These are phyloP conservation scores for Albatrellus sp. DNA, from an alignment of 1,284 basidiomycete genomes.

Conservation along the genomic window DNA sequence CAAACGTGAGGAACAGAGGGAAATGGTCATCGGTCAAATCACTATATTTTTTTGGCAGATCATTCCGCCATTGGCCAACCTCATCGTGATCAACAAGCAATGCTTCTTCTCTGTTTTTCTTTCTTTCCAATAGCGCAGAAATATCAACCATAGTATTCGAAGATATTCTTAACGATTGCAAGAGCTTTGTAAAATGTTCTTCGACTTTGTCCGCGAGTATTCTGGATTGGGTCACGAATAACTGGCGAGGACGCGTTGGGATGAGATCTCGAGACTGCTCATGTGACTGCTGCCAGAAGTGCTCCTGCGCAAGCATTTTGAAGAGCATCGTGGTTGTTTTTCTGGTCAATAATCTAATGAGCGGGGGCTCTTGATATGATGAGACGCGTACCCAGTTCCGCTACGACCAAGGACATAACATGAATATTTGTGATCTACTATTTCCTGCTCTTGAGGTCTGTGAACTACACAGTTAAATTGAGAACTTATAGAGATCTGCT, in stretches of 20 bases:
- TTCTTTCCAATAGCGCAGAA: conserved; percentile 13
- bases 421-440: conserved; percentile 47
- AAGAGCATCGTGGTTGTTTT: conserved; percentile 70
- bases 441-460: conserved; percentile 45
- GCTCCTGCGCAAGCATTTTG: conserved; percentile 59
- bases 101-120: conserved; percentile 17
- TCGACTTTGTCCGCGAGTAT: conserved; percentile 54
- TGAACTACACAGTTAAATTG: neutral
- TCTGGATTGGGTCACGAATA: conserved; percentile 63
- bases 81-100: conserved; percentile 38
- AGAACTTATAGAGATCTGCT: conserved; percentile 11
- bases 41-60: conserved; percentile 46
- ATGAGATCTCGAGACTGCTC: neutral
- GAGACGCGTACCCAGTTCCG: conserved; percentile 48
- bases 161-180: conserved; percentile 21
- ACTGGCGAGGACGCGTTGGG: conserved; percentile 38
- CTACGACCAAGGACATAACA: conserved; percentile 63
- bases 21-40: conserved; percentile 50
- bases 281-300: conserved; percentile 27
- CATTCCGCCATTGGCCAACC: conserved; percentile 26
- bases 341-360: conserved; percentile 19
- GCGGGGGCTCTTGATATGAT: no score
- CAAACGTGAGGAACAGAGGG: conserved; percentile 58
- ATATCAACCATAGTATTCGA: conserved; percentile 21
- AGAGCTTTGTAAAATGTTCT: conserved; percentile 44